phyloP scores from a whole-genome alignment of 2,329 filamentous ascomycete species.

The Fusarium sp. region DNA sequence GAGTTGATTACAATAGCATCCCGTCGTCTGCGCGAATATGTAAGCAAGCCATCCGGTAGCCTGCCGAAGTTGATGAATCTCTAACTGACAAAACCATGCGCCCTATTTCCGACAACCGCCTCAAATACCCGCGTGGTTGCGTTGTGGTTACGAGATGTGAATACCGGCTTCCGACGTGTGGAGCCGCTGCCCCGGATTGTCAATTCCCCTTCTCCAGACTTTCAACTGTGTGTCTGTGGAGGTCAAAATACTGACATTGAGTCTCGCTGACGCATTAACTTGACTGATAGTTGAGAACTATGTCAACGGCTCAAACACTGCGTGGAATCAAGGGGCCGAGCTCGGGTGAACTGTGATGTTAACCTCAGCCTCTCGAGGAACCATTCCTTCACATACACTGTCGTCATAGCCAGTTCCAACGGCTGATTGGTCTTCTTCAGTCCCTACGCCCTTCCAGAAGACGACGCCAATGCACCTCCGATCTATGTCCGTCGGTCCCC shows the following conservation, averaged over 20 bases:
- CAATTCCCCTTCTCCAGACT: background rate
- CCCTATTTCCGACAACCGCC: background rate
- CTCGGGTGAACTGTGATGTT: background rate
- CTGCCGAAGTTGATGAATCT: slow-evolving; percentile 4
- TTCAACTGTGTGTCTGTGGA: background rate
- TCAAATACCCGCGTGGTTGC: background rate
- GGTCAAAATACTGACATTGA: background rate
- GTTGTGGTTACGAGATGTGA: background rate
- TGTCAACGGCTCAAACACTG: background rate
- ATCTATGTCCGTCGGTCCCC: slow-evolving; percentile 22
- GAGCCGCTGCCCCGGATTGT: background rate
- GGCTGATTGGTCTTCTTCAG: slow-evolving; percentile 21
- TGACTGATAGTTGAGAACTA: background rate
- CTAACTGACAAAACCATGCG: background rate
- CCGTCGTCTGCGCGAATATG: background rate
- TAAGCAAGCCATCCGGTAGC: background rate
- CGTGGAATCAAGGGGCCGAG: background rate
- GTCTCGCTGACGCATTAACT: background rate
- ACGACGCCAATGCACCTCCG: slow-evolving; percentile 14
- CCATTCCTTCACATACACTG: slow-evolving; percentile 1
- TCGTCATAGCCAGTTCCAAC: slow-evolving; percentile 7
- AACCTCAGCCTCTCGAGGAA: background rate
- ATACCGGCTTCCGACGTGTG: background rate
- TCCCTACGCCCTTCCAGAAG: slow-evolving; percentile 20
- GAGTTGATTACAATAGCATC: slow-evolving; percentile 7